Evolutionary conservation across 164 flowering plant species (phyloP), one percentile per base, ranked within the genome.

Genomic region (Berberis thunbergii): DNA sequence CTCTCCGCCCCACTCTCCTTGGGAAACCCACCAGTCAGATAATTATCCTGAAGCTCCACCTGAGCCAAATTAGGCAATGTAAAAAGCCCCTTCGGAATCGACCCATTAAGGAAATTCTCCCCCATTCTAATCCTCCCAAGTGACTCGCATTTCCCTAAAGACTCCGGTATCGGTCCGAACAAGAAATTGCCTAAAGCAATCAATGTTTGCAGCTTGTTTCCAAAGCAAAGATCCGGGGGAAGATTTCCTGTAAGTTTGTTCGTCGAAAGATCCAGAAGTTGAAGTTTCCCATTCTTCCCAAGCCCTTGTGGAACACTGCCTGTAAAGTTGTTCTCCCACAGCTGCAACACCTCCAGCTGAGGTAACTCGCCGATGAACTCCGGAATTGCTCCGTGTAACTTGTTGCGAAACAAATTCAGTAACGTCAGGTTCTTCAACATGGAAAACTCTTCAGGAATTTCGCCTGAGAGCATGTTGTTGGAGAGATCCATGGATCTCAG

Each of bases 301-400:
- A 95, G 75, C 4, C 65, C 72, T 58, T 52, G 72, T 6, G 99
- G 99, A 57, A 95, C 83, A 58, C 76, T 80, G 1, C 91, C 96
- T 2, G 99, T 91, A 71, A 95, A 86, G 63, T 91, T 95, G 64
- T 95, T 95, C 69, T 91, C 97, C 99, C 97, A 95, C 2, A 95
- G 72, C 83, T 91, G 97, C 69, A 95, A 60, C 4, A 91, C 99
- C 76, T 95, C 87, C 41, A 95, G 73, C 69, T 73, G 67, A 53
- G 97, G 97, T 66, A 89, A 58, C 8, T 88, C 97, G 0, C 82
- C 94, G 41, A 95, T 75, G 44, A 89, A 89, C 50, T 76, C 89
- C 8, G 99, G 99, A 4, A 95, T 83, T 43, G 86, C 72, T 0
- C 99, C 97, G 72, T 89, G 84, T 2, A 95, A 80, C 78, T 79